Percentiles rank a stretch among this genome's conserved stretches.
These are phyloP conservation scores for Kwoniella sp. DNA, from an alignment of 768 basidiomycete species.

Conservation along the genomic window DNA sequence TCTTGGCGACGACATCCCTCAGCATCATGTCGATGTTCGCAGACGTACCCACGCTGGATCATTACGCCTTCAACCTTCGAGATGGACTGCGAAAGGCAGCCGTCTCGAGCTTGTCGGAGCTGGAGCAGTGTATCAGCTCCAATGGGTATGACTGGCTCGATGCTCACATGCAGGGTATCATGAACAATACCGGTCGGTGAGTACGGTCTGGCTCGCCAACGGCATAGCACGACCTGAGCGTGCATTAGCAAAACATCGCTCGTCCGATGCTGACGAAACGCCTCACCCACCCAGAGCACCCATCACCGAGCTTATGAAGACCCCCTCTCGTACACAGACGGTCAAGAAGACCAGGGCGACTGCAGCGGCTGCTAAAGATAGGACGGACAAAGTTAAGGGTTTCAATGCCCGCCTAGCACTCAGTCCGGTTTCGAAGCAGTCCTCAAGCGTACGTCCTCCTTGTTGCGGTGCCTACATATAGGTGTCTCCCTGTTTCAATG, in stretches of 20 bases:
- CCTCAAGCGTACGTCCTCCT: neutral
- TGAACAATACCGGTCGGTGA: slow-evolving; percentile 25
- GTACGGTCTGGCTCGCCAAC: neutral
- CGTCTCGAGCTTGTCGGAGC: slow-evolving; percentile 19
- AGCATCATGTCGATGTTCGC: neutral
- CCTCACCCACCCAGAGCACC: slow-evolving; percentile 22
- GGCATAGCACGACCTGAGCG: neutral
- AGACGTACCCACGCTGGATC: slow-evolving; percentile 12
- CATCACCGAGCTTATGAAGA: slow-evolving; percentile 45
- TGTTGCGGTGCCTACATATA: neutral
- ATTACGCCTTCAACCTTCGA: slow-evolving; percentile 37
- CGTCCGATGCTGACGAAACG: too few species aligned
- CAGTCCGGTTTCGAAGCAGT: slow-evolving; percentile 27
- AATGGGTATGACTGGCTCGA: slow-evolving; percentile 48
- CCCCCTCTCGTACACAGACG: slow-evolving; percentile 43
- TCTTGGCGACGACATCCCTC: too few species aligned
- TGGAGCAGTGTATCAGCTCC: slow-evolving; percentile 38
- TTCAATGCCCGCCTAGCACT: slow-evolving; percentile 26
- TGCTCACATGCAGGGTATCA: slow-evolving; percentile 40
- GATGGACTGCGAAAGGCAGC: slow-evolving; percentile 29
- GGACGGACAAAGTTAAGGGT: slow-evolving; percentile 33
- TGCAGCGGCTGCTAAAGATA: slow-evolving; percentile 33
- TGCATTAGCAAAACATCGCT: too few species aligned
- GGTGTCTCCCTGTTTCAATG: too few species aligned
- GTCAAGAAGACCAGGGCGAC: slow-evolving; percentile 47